Evolutionary conservation across 1,139 yeast species (phyloP), one percentile per base, ranked within the genome.

Genomic region (Sugiyamaella japonica): DNA sequence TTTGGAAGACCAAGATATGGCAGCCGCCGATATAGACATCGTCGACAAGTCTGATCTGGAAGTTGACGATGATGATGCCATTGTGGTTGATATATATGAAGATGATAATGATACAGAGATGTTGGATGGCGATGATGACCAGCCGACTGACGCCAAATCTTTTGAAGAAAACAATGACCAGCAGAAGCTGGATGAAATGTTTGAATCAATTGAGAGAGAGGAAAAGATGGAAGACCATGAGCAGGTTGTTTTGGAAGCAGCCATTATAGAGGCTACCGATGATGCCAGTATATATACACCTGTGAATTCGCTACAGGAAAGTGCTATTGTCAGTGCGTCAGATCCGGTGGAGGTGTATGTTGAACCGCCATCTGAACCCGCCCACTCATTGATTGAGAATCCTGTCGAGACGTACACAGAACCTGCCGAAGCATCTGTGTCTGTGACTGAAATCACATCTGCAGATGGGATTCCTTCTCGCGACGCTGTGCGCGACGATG

Each of bases 41-140:
- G n/a, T 42, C 23, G 46, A 28, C n/a, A 42, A 28, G 16, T 9
- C 37, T 7, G 41, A 45, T 45, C 23, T 32, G 2, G 50, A 46
- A 4, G 42, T 12, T 37, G 50, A 45, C 17, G 41, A 13, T 3
- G 49, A 47, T 31, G 49, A 47, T 31, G 51, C 31, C 3, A 40
- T 48, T 31, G 40, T 39, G 9, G 51, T 4, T 12, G 51, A 40
- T 13, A 25, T 39, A 32, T 39, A 48, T n/a, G 37, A 32, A 23
- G 49, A 45, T 15, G 51, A 48, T 15, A 37, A 29, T 12, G 53
- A 48, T 16, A 17, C 56, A 38, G 54, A 53, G 13, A 40, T 39
- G 48, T n/a, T 32, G 13, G 52, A 34, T 12, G 49, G 31, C 20
- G 48, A 28, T 15, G 41, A 36, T 15, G 41, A 36, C 28, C 41